phyloP scores from a whole-genome alignment of 1,139 yeast genomes.

The Taphrina sp. region DNA sequence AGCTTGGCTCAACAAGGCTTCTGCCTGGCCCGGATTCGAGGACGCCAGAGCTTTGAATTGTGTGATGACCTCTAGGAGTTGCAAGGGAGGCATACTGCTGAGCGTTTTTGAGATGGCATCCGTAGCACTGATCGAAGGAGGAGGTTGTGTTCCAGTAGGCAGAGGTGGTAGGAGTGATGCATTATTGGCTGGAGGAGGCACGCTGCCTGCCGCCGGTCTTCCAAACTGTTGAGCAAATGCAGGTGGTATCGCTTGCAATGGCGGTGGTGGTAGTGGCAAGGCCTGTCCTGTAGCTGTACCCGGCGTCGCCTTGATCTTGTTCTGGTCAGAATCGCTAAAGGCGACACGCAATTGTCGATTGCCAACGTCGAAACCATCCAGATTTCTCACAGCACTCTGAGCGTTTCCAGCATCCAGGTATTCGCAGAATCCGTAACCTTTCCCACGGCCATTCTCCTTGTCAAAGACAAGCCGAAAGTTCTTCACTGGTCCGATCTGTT shows the following conservation, averaged over 20 bases:
- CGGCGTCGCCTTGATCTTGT: slow-evolving; percentile 45
- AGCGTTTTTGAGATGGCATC: slow-evolving; percentile 63
- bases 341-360: slow-evolving; percentile 71
- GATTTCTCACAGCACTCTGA: slow-evolving; percentile 82
- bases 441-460: slow-evolving; percentile 83
- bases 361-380: slow-evolving; percentile 77
- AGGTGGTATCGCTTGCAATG: slow-evolving; percentile 18
- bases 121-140: slow-evolving; percentile 55
- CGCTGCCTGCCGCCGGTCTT: slow-evolving; percentile 9
- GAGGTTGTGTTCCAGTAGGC: slow-evolving; percentile 38
- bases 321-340: slow-evolving; percentile 41
- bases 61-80: slow-evolving; percentile 56
- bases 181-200: slow-evolving; percentile 29
- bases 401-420: slow-evolving; percentile 67
- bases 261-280: slow-evolving; percentile 41
- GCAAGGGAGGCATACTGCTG: slow-evolving; percentile 57
- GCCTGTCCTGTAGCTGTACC: slow-evolving; percentile 44
- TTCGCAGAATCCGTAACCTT: slow-evolving; percentile 85
- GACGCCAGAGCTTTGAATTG: slow-evolving; percentile 66
- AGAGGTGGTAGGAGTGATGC: slow-evolving; percentile 34
- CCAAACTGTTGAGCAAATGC: slow-evolving; percentile 22
- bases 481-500: slow-evolving; percentile 76
- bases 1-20: slow-evolving; percentile 61
- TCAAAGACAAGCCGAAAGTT: slow-evolving; percentile 77
- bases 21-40: slow-evolving; percentile 63